These are phyloP conservation scores for Penicillium hordei DNA, from an alignment of 2,329 filamentous ascomycete species.

Conservation along the genomic window DNA sequence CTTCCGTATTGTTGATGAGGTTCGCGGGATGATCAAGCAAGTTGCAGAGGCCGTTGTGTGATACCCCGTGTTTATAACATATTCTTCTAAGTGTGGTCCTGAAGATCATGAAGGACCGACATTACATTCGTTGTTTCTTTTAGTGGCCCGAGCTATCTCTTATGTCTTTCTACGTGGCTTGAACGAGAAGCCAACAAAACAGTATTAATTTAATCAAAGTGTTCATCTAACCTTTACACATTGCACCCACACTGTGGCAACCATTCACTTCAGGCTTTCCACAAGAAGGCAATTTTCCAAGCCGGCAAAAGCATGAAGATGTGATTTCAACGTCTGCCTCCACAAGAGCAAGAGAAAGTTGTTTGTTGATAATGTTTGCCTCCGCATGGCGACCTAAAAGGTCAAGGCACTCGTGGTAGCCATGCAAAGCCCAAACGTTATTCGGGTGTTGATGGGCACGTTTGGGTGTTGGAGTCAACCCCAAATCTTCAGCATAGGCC, in stretches of 20 bases:
- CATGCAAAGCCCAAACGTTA: constrained; percentile 74
- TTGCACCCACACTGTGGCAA: not conserved
- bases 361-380: constrained; percentile 47
- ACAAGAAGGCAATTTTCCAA: constrained; percentile 13
- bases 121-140: not conserved
- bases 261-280: constrained; percentile 3
- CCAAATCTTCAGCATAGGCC: constrained; percentile 62
- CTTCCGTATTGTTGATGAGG: constrained; percentile 33
- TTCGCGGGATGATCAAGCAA: constrained; percentile 29
- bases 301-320: constrained; percentile 58
- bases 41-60: constrained; percentile 16
- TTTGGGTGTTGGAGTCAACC: constrained; percentile 56
- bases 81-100: not conserved
- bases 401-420: constrained; percentile 66
- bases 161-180: not conserved
- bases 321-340: constrained; percentile 59
- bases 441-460: constrained; percentile 65
- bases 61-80: constrained; percentile 29
- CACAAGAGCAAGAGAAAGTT: constrained; percentile 53
- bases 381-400: constrained; percentile 52
- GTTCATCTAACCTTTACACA: not conserved
- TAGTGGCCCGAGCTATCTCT: too few relatives aligned
- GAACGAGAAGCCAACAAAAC: not conserved
- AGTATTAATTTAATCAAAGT: not conserved
- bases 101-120: not conserved